These are phyloP conservation scores for Parsonsia alboflavescens DNA, from an alignment of 257 asterid species.

Conservation along the genomic window DNA sequence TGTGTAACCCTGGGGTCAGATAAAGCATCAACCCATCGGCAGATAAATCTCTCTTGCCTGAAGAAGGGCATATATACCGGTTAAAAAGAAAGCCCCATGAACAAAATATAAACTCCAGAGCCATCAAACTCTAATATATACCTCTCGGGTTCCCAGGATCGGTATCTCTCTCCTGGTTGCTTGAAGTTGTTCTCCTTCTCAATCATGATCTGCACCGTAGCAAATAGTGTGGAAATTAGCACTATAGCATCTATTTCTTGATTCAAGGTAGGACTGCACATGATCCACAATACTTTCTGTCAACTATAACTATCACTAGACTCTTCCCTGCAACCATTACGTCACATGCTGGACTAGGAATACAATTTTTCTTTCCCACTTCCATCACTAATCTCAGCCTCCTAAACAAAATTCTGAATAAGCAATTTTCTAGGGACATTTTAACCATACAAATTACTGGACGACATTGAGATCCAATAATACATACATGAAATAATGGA, in stretches of 20 bases:
- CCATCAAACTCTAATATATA: not conserved
- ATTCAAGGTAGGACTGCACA: no score
- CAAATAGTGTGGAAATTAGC: not conserved
- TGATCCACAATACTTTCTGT: no score
- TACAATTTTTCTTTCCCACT: no score
- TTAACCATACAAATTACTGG: no score
- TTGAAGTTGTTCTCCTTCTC: constrained; percentile 50
- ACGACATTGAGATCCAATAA: no score
- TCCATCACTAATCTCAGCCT: no score
- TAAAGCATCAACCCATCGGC: constrained; percentile 41
- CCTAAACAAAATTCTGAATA: not conserved
- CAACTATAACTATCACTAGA: no score
- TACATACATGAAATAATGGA: not conserved
- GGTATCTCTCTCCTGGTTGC: constrained; percentile 49
- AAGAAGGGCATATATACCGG: not conserved
- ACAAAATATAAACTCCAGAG: not conserved
- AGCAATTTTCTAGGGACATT: not conserved
- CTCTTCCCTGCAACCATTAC: not conserved
- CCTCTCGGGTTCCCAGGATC: constrained; percentile 46
- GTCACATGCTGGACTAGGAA: no score
- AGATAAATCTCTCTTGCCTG: constrained; percentile 47
- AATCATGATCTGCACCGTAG: constrained; percentile 30
- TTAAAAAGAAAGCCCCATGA: not conserved
- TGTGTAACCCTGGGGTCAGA: constrained; percentile 43
- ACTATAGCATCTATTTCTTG: not conserved